phyloP scores from a whole-genome alignment of 2,329 filamentous ascomycete genomes.

The Calonectria multiphialidica region DNA sequence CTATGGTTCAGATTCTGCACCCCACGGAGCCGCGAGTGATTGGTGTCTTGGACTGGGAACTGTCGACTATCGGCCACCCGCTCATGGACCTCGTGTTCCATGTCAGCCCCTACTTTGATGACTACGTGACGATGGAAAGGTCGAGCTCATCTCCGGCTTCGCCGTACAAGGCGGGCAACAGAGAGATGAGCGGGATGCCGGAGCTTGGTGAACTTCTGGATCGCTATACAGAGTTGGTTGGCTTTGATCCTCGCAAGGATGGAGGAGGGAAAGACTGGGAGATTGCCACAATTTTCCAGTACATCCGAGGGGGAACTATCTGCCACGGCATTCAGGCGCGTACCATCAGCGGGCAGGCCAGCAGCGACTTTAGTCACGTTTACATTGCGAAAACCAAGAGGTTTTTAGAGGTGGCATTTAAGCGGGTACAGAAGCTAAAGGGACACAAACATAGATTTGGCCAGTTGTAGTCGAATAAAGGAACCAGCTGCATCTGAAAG shows the following conservation, averaged over 20 bases:
- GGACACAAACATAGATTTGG: too few relatives aligned
- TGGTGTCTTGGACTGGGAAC: constrained; percentile 25
- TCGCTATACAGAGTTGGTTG: constrained; percentile 5
- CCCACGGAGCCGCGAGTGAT: constrained; percentile 23
- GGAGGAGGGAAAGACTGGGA: constrained; percentile 22
- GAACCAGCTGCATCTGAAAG: too few relatives aligned
- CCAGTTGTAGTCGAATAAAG: too few relatives aligned
- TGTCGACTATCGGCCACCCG: constrained; percentile 25
- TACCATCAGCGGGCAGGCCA: constrained; percentile 21
- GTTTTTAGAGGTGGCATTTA: too few relatives aligned
- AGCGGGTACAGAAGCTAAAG: too few relatives aligned
- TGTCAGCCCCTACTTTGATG: constrained; percentile 5
- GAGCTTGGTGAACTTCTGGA: constrained; percentile 10
- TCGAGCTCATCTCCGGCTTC: neutral
- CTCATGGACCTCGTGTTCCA: constrained; percentile 17
- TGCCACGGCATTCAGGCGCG: constrained; percentile 23
- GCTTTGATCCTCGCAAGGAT: constrained; percentile 20
- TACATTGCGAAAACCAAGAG: constrained; percentile 18
- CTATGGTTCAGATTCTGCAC: constrained; percentile 12
- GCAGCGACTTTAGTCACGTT: constrained; percentile 21
- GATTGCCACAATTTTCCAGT: constrained; percentile 15
- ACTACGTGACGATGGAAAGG: neutral
- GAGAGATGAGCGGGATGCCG: neutral
- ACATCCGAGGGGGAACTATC: constrained; percentile 19
- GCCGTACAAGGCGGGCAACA: neutral